Evolutionary conservation across 2,329 filamentous ascomycete species (phyloP), one percentile per base, ranked within the genome.

Genomic region (Plenodomus tracheiphilus): DNA sequence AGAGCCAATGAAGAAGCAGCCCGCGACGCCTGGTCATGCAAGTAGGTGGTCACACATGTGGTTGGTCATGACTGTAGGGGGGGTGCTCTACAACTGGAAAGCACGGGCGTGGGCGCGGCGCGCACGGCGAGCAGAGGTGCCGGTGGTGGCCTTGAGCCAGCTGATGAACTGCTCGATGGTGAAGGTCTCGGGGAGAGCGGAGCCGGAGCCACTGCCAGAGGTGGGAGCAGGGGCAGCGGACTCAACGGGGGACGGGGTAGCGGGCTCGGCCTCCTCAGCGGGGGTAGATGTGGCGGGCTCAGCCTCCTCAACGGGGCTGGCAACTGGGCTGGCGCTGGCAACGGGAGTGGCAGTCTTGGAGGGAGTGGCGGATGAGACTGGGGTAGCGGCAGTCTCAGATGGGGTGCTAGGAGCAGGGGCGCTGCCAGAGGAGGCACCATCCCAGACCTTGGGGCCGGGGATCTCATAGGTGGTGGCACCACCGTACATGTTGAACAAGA

Each of bases 401-500:
- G 58, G 53, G 16, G 53, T 47, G 28, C 59, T 21, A 18, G 59
- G 49, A 18, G 53, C 49, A 19, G 48, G 40, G n/a, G 47, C 46
- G 9, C 51, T 36, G 44, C 49, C 47, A 22, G 49, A 49, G 39
- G 51, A 57, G 46, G 61, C 62, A 42, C 61, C 64, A 49, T 56
- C 47, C 66, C 65, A 74, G 41, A 73, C 69, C 15, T 53, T 46
- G 34, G 74, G 74, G 22, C 74, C 74, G 40, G 74, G 74, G 41
- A 75, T 70, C 9, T 59, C 56, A 66, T 76, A 76, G 32, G 56
- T 65, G 46, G 60, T 61, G 11, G 46, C 35, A 34, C 55, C 56
- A 16, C 34, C 39, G 65, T 77, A 77, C 51, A 75, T 63, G 66
- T 75, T 64, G 63, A 72, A 73, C 4, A 72, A 51, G 47, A 76